Evolutionary conservation across 106 monocot species (phyloP).

Genomic region (Dendrobium catenatum): DNA sequence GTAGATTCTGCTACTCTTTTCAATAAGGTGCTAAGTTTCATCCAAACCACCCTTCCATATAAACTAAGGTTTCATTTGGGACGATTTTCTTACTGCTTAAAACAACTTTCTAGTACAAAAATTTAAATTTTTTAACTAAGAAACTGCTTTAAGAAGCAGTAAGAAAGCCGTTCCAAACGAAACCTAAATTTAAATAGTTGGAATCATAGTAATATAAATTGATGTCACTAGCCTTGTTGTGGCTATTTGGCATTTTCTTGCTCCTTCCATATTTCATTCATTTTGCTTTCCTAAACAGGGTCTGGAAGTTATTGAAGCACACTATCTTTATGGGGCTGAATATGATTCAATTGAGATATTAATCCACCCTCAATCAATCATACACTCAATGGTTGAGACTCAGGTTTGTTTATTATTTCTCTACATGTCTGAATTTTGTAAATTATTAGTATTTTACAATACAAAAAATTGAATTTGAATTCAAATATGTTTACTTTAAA

Average conservation of each 20-base stretch:
- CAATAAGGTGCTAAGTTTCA: conserved; percentile 50
- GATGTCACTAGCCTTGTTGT: not conserved
- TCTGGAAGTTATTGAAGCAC: conserved; percentile 96
- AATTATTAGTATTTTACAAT: not conserved
- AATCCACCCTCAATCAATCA: conserved; percentile 95
- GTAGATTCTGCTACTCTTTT: conserved; percentile 96
- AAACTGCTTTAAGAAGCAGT: too few relatives aligned
- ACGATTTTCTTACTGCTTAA: too few relatives aligned
- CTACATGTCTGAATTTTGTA: not conserved
- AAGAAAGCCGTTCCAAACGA: too few relatives aligned
- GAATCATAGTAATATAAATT: too few relatives aligned
- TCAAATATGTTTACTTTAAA: not conserved
- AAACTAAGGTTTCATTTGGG: not conserved
- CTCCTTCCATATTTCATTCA: not conserved
- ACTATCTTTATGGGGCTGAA: conserved; percentile 90
- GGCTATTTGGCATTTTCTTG: not conserved
- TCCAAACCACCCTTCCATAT: not conserved
- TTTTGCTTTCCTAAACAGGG: conserved; percentile 37
- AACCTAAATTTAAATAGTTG: too few relatives aligned
- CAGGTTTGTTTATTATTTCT: conserved; percentile 40
- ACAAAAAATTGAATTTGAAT: not conserved
- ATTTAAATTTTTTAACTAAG: too few relatives aligned
- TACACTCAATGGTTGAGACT: conserved; percentile 99
- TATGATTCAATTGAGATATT: conserved; percentile 91
- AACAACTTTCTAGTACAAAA: too few relatives aligned